Evolutionary conservation across 2,329 filamentous ascomycete genomes (phyloP).

Genomic region (Fusarium metavorans): DNA sequence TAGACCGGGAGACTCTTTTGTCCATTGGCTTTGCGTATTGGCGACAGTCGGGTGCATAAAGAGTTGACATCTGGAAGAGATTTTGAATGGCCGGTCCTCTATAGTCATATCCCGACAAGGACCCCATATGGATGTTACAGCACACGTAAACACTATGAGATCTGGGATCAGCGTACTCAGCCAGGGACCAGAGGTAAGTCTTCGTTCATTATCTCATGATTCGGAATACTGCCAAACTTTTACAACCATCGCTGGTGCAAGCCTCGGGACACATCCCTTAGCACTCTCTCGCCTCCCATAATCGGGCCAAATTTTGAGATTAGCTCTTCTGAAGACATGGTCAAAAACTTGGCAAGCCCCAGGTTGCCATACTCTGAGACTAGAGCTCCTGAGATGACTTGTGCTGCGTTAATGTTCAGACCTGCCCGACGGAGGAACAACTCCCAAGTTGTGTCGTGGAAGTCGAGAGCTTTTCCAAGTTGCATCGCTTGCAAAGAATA

Average conservation of each 20-base stretch:
- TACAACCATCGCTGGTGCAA: constrained; percentile 29
- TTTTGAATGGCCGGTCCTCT: background rate
- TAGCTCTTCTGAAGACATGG: constrained; percentile 45
- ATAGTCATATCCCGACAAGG: background rate
- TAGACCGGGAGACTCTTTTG: background rate
- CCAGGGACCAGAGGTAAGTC: background rate
- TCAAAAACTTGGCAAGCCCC: constrained; percentile 49
- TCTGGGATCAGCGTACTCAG: background rate
- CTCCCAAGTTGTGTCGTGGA: constrained; percentile 57
- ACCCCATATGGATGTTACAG: background rate
- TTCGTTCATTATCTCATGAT: background rate
- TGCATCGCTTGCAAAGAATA: constrained; percentile 47
- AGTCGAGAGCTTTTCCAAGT: constrained; percentile 51
- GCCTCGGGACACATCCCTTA: constrained; percentile 28
- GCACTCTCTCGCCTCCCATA: constrained; percentile 43
- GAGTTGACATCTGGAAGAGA: background rate
- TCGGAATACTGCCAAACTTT: background rate
- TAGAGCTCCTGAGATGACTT: constrained; percentile 47
- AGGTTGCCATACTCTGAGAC: constrained; percentile 38
- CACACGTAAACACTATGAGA: background rate
- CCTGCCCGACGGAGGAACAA: constrained; percentile 51
- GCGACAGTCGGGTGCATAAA: background rate
- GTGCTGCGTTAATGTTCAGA: constrained; percentile 53
- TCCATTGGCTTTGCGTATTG: background rate
- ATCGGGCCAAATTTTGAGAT: constrained; percentile 39